Percentiles rank a stretch among this genome's conserved stretches.
Evolutionary conservation across 129 eudicot species (phyloP).

Genomic region (Cynara cardunculus): DNA sequence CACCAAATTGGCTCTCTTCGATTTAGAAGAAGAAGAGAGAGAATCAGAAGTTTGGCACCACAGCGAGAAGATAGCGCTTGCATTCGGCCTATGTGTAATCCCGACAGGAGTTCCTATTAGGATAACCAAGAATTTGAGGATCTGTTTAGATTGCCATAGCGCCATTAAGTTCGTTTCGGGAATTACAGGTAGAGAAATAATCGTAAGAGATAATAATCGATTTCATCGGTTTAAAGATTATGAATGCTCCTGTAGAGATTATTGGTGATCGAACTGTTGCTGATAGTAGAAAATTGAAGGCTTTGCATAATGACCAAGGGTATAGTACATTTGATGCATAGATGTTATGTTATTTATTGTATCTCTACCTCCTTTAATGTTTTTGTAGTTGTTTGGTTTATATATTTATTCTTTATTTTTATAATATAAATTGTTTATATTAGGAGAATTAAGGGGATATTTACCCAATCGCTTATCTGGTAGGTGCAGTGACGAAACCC

Average conservation of each 20-base stretch:
- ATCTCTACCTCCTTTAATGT: neutral
- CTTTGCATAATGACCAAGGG: too few species aligned
- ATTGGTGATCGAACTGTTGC: constrained; percentile 41
- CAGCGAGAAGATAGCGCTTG: constrained; percentile 82
- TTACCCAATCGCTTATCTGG: too few species aligned
- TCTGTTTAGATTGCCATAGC: constrained; percentile 73
- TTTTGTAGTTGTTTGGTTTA: neutral
- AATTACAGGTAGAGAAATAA: constrained; percentile 60
- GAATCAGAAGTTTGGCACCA: constrained; percentile 82
- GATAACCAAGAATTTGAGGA: constrained; percentile 68
- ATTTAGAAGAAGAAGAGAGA: constrained; percentile 84
- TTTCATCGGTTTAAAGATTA: constrained; percentile 59
- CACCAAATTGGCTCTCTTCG: constrained; percentile 58
- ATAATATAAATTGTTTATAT: too few species aligned
- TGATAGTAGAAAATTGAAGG: neutral
- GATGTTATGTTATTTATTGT: neutral
- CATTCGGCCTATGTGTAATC: constrained; percentile 61
- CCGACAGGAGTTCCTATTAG: constrained; percentile 70
- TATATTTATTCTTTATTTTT: neutral
- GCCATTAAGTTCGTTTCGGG: constrained; percentile 70
- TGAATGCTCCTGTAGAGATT: constrained; percentile 69
- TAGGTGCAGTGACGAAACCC: too few species aligned
- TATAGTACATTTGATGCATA: neutral
- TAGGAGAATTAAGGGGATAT: too few species aligned
- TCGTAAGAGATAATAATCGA: constrained; percentile 68